Percentiles rank a stretch among this genome's conserved stretches.
These are phyloP conservation scores for Cucumis cinereus DNA, from an alignment of 306 rosid genomes.

Conservation along the genomic window DNA sequence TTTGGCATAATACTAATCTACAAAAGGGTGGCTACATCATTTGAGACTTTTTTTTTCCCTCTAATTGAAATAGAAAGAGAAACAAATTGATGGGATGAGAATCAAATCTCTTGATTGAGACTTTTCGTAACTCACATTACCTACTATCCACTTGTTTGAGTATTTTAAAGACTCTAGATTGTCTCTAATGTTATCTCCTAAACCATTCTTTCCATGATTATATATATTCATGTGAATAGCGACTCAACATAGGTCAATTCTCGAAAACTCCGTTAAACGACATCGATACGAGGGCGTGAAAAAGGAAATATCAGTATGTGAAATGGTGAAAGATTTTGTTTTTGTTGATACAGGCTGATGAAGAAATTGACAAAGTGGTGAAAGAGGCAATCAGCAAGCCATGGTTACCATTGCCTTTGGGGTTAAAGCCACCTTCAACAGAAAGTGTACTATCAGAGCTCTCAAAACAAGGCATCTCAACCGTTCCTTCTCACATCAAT, in stretches of 20 bases:
- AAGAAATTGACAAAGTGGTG: constrained; percentile 68
- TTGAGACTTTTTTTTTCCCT: background rate
- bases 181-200: background rate
- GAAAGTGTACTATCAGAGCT: constrained; percentile 74
- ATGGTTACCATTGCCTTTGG: constrained; percentile 86
- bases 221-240: background rate
- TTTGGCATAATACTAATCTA: background rate
- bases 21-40: background rate
- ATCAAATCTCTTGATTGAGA: background rate
- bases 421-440: constrained; percentile 84
- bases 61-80: background rate
- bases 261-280: background rate
- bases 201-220: background rate
- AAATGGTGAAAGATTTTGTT: background rate
- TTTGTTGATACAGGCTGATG: constrained; percentile 59
- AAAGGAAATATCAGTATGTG: background rate
- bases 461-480: constrained; percentile 62
- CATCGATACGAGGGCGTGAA: background rate
- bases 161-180: background rate
- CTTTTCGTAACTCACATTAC: background rate
- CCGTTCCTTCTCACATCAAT: constrained; percentile 33
- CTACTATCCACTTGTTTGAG: background rate
- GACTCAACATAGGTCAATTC: background rate
- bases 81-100: background rate
- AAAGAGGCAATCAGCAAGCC: constrained; percentile 90